Conservation (phyloP, 208 protist species). For the Zelonia costaricensis region DNA sequence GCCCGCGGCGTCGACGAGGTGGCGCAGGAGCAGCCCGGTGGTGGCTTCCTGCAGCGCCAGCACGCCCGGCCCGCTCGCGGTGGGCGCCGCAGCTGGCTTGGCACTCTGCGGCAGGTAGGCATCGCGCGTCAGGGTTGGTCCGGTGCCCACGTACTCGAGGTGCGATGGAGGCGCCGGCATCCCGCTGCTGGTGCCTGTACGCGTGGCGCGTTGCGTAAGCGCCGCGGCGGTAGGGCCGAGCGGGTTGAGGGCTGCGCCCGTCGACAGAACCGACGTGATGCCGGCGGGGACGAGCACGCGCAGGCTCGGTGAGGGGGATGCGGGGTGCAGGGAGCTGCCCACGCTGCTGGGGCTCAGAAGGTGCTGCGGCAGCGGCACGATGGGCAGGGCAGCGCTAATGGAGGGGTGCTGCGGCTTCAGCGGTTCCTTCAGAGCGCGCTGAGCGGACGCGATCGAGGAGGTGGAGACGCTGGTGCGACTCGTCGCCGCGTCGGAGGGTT, state of each 20-base stretch:
- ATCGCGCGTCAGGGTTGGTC: conserved; percentile 6
- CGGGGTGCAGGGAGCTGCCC: too few species aligned
- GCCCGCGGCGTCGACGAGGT: not conserved
- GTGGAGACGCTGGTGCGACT: not conserved
- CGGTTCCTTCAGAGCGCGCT: not conserved
- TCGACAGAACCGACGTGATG: too few species aligned
- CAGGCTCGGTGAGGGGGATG: too few species aligned
- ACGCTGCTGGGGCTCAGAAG: too few species aligned
- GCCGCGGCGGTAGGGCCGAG: too few species aligned
- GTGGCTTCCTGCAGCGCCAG: conserved; percentile 25
- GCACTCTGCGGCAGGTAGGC: conserved; percentile 19
- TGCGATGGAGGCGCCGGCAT: conserved; percentile 15
- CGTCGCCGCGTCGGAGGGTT: not conserved
- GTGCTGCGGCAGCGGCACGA: too few species aligned
- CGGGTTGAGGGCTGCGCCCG: not conserved
- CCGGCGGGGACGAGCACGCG: too few species aligned
- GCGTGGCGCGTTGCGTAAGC: too few species aligned
- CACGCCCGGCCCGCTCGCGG: not conserved
- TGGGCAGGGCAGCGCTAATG: not conserved
- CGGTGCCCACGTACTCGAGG: conserved; percentile 17
- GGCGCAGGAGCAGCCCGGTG: conserved; percentile 19
- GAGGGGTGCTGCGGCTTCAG: not conserved
- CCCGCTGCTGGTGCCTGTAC: conserved; percentile 1
- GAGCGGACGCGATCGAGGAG: not conserved
- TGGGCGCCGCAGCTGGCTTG: not conserved